A percentile compares a stretch with the other conserved stretches of the same genome.
Conservation (phyloP, 331 rosid genomes). For the Pyracantha coccinea region DNA sequence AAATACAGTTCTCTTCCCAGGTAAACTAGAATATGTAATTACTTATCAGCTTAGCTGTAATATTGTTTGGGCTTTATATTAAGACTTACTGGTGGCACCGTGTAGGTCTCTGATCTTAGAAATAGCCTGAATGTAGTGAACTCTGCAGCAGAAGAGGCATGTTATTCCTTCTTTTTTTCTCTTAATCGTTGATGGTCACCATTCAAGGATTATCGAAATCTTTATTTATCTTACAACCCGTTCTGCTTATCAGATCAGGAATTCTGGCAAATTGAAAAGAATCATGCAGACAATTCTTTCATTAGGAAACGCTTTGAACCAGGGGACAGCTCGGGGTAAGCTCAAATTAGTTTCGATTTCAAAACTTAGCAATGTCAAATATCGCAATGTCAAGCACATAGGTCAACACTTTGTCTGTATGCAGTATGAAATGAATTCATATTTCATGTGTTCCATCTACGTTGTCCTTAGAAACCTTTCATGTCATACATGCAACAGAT, state of each 20-base stretch:
- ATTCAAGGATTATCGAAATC: not conserved
- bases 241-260: slow-evolving; percentile 55
- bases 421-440: not conserved
- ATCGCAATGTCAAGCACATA: not conserved
- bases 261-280: slow-evolving; percentile 81
- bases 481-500: not conserved
- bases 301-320: slow-evolving; percentile 92
- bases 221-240: not conserved
- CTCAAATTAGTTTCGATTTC: slow-evolving; percentile 12
- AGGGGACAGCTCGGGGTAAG: slow-evolving; percentile 94
- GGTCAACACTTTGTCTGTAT: not conserved
- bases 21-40: slow-evolving; percentile 24
- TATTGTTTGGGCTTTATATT: not conserved
- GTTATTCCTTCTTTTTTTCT: slow-evolving; percentile 17
- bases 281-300: slow-evolving; percentile 95
- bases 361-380: not conserved
- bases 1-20: slow-evolving; percentile 81
- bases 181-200: not conserved
- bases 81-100: not conserved
- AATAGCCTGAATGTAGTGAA: slow-evolving; percentile 58
- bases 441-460: not conserved
- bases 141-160: slow-evolving; percentile 79
- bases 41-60: not conserved
- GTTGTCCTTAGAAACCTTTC: not conserved
- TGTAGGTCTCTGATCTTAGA: slow-evolving; percentile 82